Percentiles rank a stretch among this genome's conserved stretches.
phyloP scores from a whole-genome alignment of 2,329 filamentous ascomycete genomes.

The Parastagonospora avenae region DNA sequence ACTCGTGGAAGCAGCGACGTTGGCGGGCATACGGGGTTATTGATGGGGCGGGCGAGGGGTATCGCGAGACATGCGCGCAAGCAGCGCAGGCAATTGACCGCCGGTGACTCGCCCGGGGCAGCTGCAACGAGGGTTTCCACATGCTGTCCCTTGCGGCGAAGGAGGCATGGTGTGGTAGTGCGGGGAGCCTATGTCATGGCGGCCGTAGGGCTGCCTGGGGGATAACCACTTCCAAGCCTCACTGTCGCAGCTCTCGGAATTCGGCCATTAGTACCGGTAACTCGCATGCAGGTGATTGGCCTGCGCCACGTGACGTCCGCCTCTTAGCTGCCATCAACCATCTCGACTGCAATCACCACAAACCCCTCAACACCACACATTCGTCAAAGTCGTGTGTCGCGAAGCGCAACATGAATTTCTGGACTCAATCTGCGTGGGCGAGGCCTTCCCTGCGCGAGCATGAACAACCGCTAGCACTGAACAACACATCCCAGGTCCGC shows the following conservation, averaged over 20 bases:
- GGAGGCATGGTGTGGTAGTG: slow-evolving; percentile 40
- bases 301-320: not conserved
- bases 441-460: not conserved
- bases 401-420: not conserved
- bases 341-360: not conserved
- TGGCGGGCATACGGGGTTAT: slow-evolving; percentile 22
- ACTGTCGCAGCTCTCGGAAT: slow-evolving; percentile 12
- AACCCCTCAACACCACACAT: not conserved
- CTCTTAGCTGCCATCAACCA: not conserved
- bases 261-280: slow-evolving; percentile 20
- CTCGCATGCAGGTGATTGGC: slow-evolving; percentile 24
- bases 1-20: slow-evolving; percentile 76
- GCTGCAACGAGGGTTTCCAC: slow-evolving; percentile 43
- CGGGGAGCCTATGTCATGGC: slow-evolving; percentile 38
- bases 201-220: slow-evolving; percentile 4
- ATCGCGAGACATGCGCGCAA: slow-evolving; percentile 10
- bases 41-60: slow-evolving; percentile 8
- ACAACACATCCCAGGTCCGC: not conserved
- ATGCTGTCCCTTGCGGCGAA: slow-evolving; percentile 42
- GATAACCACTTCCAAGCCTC: slow-evolving; percentile 24
- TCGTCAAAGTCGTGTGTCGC: not conserved
- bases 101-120: slow-evolving; percentile 32
- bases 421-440: not conserved
- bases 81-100: slow-evolving; percentile 21
- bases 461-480: not conserved